Percentiles rank a stretch among this genome's conserved stretches.
phyloP scores from a whole-genome alignment of 2,329 filamentous ascomycete species.

The Davidsoniella virescens region DNA sequence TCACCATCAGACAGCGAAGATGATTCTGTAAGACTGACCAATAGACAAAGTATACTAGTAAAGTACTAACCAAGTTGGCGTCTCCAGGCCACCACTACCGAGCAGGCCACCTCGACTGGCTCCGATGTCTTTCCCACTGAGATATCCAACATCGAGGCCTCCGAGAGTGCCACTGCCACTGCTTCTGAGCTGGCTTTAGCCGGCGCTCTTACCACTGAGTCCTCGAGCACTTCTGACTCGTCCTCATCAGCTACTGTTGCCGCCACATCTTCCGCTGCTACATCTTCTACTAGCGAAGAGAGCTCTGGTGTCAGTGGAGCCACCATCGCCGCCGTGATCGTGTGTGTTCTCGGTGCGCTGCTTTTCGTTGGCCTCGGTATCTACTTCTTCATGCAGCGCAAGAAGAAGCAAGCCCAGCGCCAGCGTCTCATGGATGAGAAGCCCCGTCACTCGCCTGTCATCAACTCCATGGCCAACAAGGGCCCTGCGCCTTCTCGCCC shows the following conservation, averaged over 20 bases:
- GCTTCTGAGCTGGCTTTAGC: constrained; percentile 9
- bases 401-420: constrained; percentile 48
- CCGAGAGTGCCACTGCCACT: constrained; percentile 17
- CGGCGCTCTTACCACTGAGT: constrained; percentile 14
- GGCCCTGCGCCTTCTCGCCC: constrained; percentile 8
- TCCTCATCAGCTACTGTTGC: constrained; percentile 11
- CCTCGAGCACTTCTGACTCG: constrained; percentile 15
- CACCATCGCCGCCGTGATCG: constrained; percentile 64
- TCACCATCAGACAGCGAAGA: background rate
- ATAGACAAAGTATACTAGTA: no score
- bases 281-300: constrained; percentile 12
- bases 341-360: constrained; percentile 60
- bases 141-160: constrained; percentile 13
- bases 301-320: constrained; percentile 18
- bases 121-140: constrained; percentile 7
- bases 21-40: background rate
- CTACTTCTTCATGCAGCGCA: constrained; percentile 53
- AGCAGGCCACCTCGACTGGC: background rate
- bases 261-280: constrained; percentile 13
- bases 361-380: constrained; percentile 49
- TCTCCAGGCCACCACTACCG: background rate
- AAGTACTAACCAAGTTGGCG: background rate
- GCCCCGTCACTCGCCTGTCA: constrained; percentile 5
- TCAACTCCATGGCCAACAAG: background rate
- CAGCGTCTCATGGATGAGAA: constrained; percentile 21